Evolutionary conservation across 306 rosid genomes (phyloP), one percentile per base, ranked within the genome.

Genomic region (Cicer judaicum): DNA sequence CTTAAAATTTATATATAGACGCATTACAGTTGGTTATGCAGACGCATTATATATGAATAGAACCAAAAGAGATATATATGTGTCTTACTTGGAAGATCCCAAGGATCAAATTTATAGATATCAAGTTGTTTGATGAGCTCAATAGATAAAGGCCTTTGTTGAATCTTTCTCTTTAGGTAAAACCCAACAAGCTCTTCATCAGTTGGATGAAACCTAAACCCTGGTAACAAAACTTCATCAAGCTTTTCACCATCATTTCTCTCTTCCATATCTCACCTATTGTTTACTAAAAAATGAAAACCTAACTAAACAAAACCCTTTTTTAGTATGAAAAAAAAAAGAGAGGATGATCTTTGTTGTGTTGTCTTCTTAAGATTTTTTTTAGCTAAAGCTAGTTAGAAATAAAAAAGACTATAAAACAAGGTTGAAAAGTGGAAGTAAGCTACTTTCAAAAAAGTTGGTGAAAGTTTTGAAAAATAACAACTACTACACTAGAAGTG

Each of bases 181-280:
- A 94, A 94, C 48, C 96, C 97, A 13, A 94, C 96, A 72, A 94
- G 93, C 84, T 94, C 98, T 79, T 94, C 98, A 66, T 94, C 98
- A 2, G 98, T 94, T 43, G 98, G 98, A 69, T 94, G 98, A 83
- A 94, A 94, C 42, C 98, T 84, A 79, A 94, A 94, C 74, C 98
- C 98, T 2, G 98, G 98, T 8, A 94, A 88, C 70, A 93, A 80
- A 9, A 94, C 83, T 57, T 94, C 97, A 47, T 90, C 99, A 53
- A 82, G 54, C 74, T 90, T 90, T 47, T 91, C 93, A 48, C 6
- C 71, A 9, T 84, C 88, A 66, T 57, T 64, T 73, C 57, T 67
- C 64, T 79, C 84, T 59, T 81, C 86, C 81, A 64, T 78, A n/a
- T 76, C 65, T 40, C 7, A 72, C 57, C 82, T 63, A 72, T 54